Base-by-base conservation (phyloP, 73 alveolate genomes). In the Breviolum minutum region DNA sequence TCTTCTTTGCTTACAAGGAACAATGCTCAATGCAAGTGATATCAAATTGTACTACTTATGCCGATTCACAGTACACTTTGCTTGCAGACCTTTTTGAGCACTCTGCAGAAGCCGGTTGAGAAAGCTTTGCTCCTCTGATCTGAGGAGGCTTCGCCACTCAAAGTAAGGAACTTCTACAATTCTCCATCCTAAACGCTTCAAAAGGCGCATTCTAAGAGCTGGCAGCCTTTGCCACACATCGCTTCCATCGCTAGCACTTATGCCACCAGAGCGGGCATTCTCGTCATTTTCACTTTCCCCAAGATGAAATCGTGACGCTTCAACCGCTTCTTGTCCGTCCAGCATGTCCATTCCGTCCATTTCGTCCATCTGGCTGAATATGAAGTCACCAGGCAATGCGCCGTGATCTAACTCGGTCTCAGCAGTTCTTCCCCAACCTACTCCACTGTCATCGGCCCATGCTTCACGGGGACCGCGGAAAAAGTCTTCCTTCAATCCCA, bases 211-310 rank as follows among this genome's bases (percentile, higher is more conserved):
- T 13, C 90, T 74, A 24, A 92, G 90, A 26, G 98, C 98, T 12
- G 98, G 98, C 66, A 92, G 66, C 68, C 71, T 74, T 83, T 92
- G 98, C 98, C 98, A 92, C 24, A 61, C 79, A 5, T 68, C 84
- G 63, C 63, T 27, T 32, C 63, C 64, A 32, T 63, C 29, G 54
- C 40, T 73, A 26, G 81, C 19, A 71, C 32, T 26, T 9, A 6
- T 73, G 82, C 17, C 24, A 40, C 82, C 29, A 19, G 81, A 71
- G 82, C 9, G 40, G 82, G 24, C 82, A 69, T 20, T 69, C 82
- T 73, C 82, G 20, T 26, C 54, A 24, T 6, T 24, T 63, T 63
- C 95, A 30, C 10, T n/a, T 14, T 29, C n/a, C 32, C 63, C 95
- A 17, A 86, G 40, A 12, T 86, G 48, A 62, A 86, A 86, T 61